Evolutionary conservation across 805 yeast genomes (phyloP), one percentile per base, ranked within the genome.

Genomic region (Kazachstania psychrophila): DNA sequence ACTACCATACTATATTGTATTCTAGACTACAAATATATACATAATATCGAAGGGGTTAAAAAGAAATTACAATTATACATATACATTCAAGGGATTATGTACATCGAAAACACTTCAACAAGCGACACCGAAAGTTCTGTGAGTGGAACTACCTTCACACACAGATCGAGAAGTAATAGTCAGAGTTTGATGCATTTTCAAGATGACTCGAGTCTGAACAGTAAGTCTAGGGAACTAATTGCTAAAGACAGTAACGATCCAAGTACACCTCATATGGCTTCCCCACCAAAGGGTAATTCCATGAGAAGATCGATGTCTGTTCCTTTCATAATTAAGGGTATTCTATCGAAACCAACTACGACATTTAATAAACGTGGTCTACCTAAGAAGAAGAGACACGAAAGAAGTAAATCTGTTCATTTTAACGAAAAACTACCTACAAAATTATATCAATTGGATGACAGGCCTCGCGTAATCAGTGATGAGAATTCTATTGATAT

Each of bases 371-470:
- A 13, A 19, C 31, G 31, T 19, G 15, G 12, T 5, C 18, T n/a
- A 3, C n/a, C n/a, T n/a, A n/a, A n/a, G n/a, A 23, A 28, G 15
- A 23, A 16, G 9, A 31, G 25, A 24, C 33, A 29, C 34, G 12
- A 23, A 25, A 71, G 71, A 52, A 69, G 75, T 46, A 79, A 77
- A 52, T 81, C 74, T 54, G 96, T 86, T 6, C 95, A 85, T 65
- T 86, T 86, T 54, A 87, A 82, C 33, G 69, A 74, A 29, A 73
- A 67, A 23, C 72, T 68, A 15, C 84, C 82, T 45, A 79, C 85
- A 18, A 70, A 80, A 39, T 83, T 80, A 56, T 87, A 85, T 54
- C 70, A 75, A 42, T 72, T 75, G 46, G 69, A 70, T 38, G 95
- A 86, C 52, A 73, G 71, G 37, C 96, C 97, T 12, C 66, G 73